phyloP scores from a whole-genome alignment of 768 basidiomycete genomes.

The Rhodotorula taiwanensis region DNA sequence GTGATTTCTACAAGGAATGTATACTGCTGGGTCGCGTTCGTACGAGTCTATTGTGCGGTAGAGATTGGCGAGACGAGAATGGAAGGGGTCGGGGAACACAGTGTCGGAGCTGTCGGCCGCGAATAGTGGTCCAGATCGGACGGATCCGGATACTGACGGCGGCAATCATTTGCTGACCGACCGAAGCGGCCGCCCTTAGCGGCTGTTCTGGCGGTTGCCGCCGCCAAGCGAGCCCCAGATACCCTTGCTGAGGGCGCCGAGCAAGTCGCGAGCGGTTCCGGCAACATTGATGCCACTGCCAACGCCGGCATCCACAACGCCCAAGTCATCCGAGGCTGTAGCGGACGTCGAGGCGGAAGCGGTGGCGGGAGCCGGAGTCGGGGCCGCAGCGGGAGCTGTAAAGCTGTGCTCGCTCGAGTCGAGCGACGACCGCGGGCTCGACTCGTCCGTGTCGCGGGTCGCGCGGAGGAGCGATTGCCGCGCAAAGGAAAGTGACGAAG shows the following conservation, averaged over 20 bases:
- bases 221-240: constrained; percentile 25
- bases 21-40: too few species aligned
- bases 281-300: constrained; percentile 26
- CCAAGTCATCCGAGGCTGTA: constrained; percentile 11
- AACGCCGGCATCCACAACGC: constrained; percentile 2
- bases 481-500: constrained; percentile 18
- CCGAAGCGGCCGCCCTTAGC: not conserved
- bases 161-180: too few species aligned
- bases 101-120: too few species aligned
- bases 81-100: too few species aligned
- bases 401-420: not conserved
- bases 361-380: not conserved
- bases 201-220: not conserved
- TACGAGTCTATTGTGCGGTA: too few species aligned
- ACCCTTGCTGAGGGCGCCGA: constrained; percentile 32
- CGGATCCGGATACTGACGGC: too few species aligned
- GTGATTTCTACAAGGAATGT: too few species aligned
- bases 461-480: constrained; percentile 28
- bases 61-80: too few species aligned
- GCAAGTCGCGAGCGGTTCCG: constrained; percentile 29
- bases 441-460: constrained; percentile 5
- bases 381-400: not conserved
- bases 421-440: not conserved
- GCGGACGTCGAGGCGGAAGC: constrained; percentile 16
- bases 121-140: too few species aligned